Base-by-base conservation (phyloP, 2,329 filamentous ascomycete genomes). In the Ophiosphaerella narmari region DNA sequence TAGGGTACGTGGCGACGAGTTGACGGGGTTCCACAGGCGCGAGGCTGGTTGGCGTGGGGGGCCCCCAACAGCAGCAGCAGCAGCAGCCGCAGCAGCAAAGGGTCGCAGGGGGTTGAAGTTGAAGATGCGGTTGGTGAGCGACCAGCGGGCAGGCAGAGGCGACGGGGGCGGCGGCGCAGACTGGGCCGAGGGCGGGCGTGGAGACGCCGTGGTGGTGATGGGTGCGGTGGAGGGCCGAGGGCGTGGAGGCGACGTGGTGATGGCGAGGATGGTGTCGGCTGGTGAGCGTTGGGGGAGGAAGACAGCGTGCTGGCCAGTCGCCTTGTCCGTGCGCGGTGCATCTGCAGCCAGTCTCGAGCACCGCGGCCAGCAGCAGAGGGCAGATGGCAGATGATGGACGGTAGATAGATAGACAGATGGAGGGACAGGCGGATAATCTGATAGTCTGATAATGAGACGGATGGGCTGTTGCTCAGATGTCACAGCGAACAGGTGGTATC, bases 11-110 rank as follows among this genome's bases (percentile, higher is more conserved):
- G 82, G 83, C 40, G 83, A 81, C 71, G 82, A 79, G 65, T 86
- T 86, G 63, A 83, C 77, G 33, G 83, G 83, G 67, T 85, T 85
- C 74, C 82, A 84, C 54, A 86, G 78, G 49, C 82, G 77, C 46
- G 81, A 78, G 31, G 79, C 74, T 46, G 78, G 74, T 29, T 72
- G 60, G 43, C 70, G 70, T 16, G 67, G 69, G 26, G 61, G 60
- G 29, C 49, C 52, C 44, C 7, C 7, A 11, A 7, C 26, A 29
- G 26, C 26, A 29, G 26, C 26, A 29, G 26, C 26, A 29, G 26
- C 26, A 29, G 11, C 26, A 11, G 26, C 26, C 7, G 26, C 26
- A 3, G 54, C 46, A 64, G 53, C 70, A 51, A 65, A 60, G 39
- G 64, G 52, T 44, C 57, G 57, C 42, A 60, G 56, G 43, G 48